Evolutionary conservation across 805 yeast genomes (phyloP), one percentile per base, ranked within the genome.

Genomic region (Scheffersomyces amazonensis): DNA sequence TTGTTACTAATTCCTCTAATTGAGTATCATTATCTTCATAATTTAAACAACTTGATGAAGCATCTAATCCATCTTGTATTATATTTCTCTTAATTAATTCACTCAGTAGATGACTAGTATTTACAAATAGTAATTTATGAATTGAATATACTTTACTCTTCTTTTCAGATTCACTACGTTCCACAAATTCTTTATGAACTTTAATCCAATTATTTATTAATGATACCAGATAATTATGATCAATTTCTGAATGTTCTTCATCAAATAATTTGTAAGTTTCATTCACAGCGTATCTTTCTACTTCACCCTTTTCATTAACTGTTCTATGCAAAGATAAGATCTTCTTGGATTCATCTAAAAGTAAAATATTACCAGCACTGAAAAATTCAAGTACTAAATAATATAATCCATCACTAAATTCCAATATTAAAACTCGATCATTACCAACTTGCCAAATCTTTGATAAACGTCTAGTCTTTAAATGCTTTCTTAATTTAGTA

Each of bases 311-410:
- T 37, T 85, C 95, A 23, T 78, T 78, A 8, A 88, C 96, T 16
- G 83, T 65, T 60, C 97, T 78, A 54, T 85, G 90, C 20, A 89
- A 63, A 0, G 91, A 70, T 51, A 89, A 49, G 35, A 90, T 88
- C 49, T 76, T 80, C 42, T 70, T 60, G 16, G 81, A 74, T 20
- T 78, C 73, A 58, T 91, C 95, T 44, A 91, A 68, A 16, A 91
- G 68, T 15, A 91, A 66, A 38, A 91, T 77, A 55, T 91, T 91
- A 19, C 99, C 99, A 2, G 96, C 96, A 55, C 96, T 86, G 66
- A 90, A 91, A 53, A 91, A 91, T 60, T 91, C 99, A 37, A 91
- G 61, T 0, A 87, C 96, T 46, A 91, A 64, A 49, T 85, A 83
- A 53, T 65, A 80, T 36, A 77, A 52, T 2, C 96, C 96, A 51